Base-by-base conservation (phyloP, 805 yeast species). In the Kregervanrija fluxuum region DNA sequence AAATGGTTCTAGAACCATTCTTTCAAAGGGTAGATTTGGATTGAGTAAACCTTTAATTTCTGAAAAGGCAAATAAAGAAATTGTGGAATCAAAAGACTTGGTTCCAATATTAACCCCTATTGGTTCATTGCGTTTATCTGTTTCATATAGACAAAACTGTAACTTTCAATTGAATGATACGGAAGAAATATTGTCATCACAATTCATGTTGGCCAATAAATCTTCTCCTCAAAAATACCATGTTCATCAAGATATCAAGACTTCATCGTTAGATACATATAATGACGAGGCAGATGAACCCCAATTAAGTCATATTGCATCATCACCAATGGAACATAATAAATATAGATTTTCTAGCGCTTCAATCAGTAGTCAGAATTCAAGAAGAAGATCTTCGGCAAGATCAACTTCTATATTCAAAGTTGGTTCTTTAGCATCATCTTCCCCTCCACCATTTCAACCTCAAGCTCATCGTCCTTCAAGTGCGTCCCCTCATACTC, bases 11-110 rank as follows among this genome's bases (percentile, higher is more conserved):
- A 77, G 79, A 51, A 83, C 93, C 1, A 85, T 90, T 30, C 70
- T 80, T 10, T 82, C 95, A 1, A 82, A 80, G 58, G 95, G 96
- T 3, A 68, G 97, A 49, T 75, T 89, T 17, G 97, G 97, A 0
- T 70, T 91, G 43, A 81, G 91, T 49, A 83, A 84, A 59, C 86
- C 82, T 55, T 65, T 84, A 47, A 37, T 40, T 3, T 37, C 39
- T 11, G 42, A 40, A 4, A 45, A 17, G 36, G 33, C 11, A 28
- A 33, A 39, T 14, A 38, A 43, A n/a, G 45, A 33, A 33, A 15
- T 33, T 8, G 41, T 50, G 4, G 71, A 71, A 22, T 84, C 82
- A 41, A 78, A 78, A 54, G 71, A 71, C 44, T 74, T 93, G 44
- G 73, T 77, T 4, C 87, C 95, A 0, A 77, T 93, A 3, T 70